Base-by-base conservation (phyloP, 2,329 filamentous ascomycete species). In the Fusarium pseudograminearum region DNA sequence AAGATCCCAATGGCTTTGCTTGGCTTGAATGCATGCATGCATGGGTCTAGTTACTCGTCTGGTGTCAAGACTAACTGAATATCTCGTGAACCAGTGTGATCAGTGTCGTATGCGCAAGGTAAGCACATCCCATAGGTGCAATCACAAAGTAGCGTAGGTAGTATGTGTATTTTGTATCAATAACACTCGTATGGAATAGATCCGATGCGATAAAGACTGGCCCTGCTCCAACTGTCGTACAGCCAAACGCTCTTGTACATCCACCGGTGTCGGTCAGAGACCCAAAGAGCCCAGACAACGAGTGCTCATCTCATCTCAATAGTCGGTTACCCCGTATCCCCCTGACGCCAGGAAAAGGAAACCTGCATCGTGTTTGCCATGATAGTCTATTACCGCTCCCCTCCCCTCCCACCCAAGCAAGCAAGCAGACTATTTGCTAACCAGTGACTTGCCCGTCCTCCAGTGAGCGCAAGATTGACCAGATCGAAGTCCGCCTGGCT, bases 251-350 rank as follows among this genome's bases (percentile, higher is more conserved):
- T 73, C 80, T 15, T 89, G 86, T 73, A 87, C 84, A 61, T 88
- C 85, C 7, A 87, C 85, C 1, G 86, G 86, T 5, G 78, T 81
- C 15, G 84, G 84, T 10, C 86, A 88, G 72, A 83, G 85, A 62
- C 84, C 85, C 28, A 86, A 85, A 73, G 86, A 88, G 72, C 78
- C 81, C 45, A 81, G 86, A 41, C 86, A 88, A 71, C 80, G 86
- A 54, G 86, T 89, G 40, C 79, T 89, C 66, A 88, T 89, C 61
- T 88, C 86, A 4, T 86, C 85, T 44, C 86, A 88, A 82, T 89
- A 89, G 86, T 88, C 77, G 70, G 85, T 80, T 46, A 38, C 45
- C 47, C 52, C 53, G 22, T 62, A 14, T 36, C 18, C 34, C 40
- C 51, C 16, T 47, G 28, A 20, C 40, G 36, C 28, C 18, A 41